Base-by-base conservation (phyloP, 2,329 filamentous ascomycete species). In the Huntiella abstrusa region DNA sequence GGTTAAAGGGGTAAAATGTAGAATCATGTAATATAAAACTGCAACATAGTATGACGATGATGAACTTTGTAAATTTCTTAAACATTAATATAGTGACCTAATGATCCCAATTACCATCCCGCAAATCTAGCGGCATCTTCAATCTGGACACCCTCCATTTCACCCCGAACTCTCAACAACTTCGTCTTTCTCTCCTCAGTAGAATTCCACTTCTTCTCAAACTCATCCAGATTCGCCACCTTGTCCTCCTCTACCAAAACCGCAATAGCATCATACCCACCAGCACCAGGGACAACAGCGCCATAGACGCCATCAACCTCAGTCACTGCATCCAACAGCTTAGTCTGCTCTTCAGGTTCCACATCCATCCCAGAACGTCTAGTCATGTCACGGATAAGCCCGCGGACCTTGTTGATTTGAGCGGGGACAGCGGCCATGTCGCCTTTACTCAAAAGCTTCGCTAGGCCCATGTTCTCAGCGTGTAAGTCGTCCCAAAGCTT, bases 251-350 rank as follows among this genome's bases (percentile, higher is more conserved):
- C 70, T 52, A 94, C 74, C 49, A 98, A 61, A 50, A 98, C 60
- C 1, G 80, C 82, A 47, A 94, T 70, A 1, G 91, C 91, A 65
- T 98, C 91, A 57, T 83, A 95, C 0, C 91, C 91, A 7, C 91
- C 91, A 0, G 91, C 91, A 0, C 91, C 91, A 0, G 91, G 91
- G 0, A 95, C 91, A 0, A 96, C 85, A 0, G 87, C 91, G 1
- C 86, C 87, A 52, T 87, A 74, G 3, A 96, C 86, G 4, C 88
- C 91, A 0, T 80, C 70, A 1, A 95, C 64, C 3, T 54, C 56
- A n/a, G 63, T 72, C 48, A 88, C 69, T 7, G 77, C 82, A 61
- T 98, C 82, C 33, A 98, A 64, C 50, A 98, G 66, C 56, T 75
- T 73, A 1, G 85, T 94, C 68, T 98, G 91, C 53, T 80, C 77